Base-by-base conservation (phyloP, 306 rosid species). In the Cyclanthera cordifolia region DNA sequence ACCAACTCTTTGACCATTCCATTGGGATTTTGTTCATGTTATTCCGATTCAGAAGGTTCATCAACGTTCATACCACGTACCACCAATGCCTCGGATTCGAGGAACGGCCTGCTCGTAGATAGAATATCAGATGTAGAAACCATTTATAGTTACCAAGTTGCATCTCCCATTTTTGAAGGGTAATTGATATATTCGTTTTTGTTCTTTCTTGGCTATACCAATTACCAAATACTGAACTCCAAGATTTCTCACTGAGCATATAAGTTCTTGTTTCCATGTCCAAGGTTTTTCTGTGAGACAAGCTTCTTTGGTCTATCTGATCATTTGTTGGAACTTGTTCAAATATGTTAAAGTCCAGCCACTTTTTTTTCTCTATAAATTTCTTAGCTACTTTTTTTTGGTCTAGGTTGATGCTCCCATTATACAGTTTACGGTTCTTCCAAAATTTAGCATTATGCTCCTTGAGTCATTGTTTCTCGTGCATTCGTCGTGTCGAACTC, bases 381-480 rank as follows among this genome's bases (percentile, higher is more conserved):
- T 48, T 51, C 70, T 53, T 71, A 73, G 37, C 69, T 52, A 27
- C 24, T 32, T 78, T 60, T 45, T 67, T 71, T 54, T 80, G 74
- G 60, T 80, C 83, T 74, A 91, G 97, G 77, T 77, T 85, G 76
- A 72, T 51, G 63, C 78, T 82, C 58, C 85, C 94, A 73, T 65
- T 86, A 48, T 60, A 21, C 58, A 78, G 84, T 74, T 55, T 86
- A 77, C 80, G 34, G 30, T 84, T 76, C 76, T 79, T 84, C 60
- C 78, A 79, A 82, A 77, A 78, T 64, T 57, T 87, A 79, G 85
- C 86, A 68, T 48, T 77, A 73, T 67, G 60, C 58, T 79, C 82
- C 58, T 85, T 82, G 78, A 78, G 84, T 81, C 78, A 74, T 73
- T 85, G 71, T 56, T 60, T 87, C 59, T 71, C 75, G 43, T 81